These are phyloP conservation scores for Daldinia caldariorum DNA, from an alignment of 495 filamentous ascomycete genomes.

Conservation along the genomic window DNA sequence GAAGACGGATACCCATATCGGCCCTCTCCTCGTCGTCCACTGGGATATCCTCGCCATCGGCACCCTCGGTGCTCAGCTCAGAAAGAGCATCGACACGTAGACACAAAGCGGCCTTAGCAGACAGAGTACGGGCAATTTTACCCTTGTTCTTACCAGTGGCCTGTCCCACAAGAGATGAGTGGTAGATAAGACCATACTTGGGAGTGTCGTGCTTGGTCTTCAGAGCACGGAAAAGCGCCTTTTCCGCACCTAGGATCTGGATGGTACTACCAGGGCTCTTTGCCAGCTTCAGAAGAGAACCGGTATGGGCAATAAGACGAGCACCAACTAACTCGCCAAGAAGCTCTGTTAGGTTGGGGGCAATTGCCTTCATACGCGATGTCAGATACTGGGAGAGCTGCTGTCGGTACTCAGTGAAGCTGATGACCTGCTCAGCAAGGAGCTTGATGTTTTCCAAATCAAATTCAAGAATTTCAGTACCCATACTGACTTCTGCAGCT, in stretches of 20 bases:
- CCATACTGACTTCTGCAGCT: constrained; percentile 96
- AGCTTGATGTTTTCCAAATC: constrained; percentile 91
- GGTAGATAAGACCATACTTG: constrained; percentile 99
- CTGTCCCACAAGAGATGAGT: constrained; percentile 95
- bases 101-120: constrained; percentile 91
- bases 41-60: constrained; percentile 67
- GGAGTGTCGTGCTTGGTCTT: constrained; percentile 99
- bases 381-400: constrained; percentile 89
- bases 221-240: constrained; percentile 95
- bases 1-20: constrained; percentile 74
- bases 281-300: constrained; percentile 92
- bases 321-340: constrained; percentile 96
- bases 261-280: constrained; percentile 96
- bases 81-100: constrained; percentile 91
- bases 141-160: constrained; percentile 98
- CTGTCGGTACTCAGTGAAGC: constrained; percentile 86
- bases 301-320: constrained; percentile 93
- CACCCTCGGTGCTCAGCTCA: constrained; percentile 71
- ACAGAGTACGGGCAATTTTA: constrained; percentile 96
- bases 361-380: constrained; percentile 95
- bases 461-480: constrained; percentile 90
- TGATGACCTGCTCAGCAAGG: constrained; percentile 91
- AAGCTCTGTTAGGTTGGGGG: constrained; percentile 92
- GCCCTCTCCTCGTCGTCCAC: constrained; percentile 88
- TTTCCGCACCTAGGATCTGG: constrained; percentile 98